phyloP scores from a whole-genome alignment of 1,284 basidiomycete species.

The Tremellales sp. region DNA sequence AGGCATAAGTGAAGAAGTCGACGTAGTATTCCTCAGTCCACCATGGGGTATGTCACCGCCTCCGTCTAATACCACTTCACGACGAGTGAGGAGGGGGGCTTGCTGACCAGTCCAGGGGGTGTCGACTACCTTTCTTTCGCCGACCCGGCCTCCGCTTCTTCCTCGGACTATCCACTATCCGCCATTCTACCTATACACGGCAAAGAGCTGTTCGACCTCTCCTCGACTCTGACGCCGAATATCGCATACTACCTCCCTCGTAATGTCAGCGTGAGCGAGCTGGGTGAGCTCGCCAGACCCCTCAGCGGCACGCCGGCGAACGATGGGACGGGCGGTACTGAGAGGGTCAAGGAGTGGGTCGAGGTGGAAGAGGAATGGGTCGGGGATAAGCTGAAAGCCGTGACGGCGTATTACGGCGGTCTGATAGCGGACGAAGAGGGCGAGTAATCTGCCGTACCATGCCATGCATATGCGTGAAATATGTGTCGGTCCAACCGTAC shows the following conservation, averaged over 20 bases:
- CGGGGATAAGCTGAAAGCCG: slow-evolving; percentile 52
- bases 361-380: slow-evolving; percentile 55
- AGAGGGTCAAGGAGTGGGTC: slow-evolving; percentile 35
- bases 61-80: neutral
- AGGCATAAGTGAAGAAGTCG: slow-evolving; percentile 55
- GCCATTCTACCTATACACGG: slow-evolving; percentile 77
- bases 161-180: slow-evolving; percentile 59
- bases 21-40: slow-evolving; percentile 85
- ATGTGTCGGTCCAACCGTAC: too few relatives aligned
- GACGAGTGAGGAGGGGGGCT: too few relatives aligned
- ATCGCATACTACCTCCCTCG: slow-evolving; percentile 87
- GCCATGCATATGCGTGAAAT: neutral
- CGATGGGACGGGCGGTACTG: slow-evolving; percentile 5
- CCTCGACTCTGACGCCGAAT: slow-evolving; percentile 63
- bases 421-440: slow-evolving; percentile 32
- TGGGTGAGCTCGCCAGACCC: slow-evolving; percentile 55
- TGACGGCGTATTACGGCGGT: slow-evolving; percentile 54
- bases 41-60: slow-evolving; percentile 78
- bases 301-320: neutral
- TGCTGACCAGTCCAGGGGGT: slow-evolving; percentile 24
- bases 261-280: slow-evolving; percentile 70
- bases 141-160: slow-evolving; percentile 50
- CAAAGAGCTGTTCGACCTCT: slow-evolving; percentile 68
- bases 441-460: neutral
- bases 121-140: slow-evolving; percentile 35